Percentiles rank a stretch among this genome's conserved stretches.
phyloP scores from a whole-genome alignment of 2,329 filamentous ascomycete genomes.

The Talaromyces sp. region DNA sequence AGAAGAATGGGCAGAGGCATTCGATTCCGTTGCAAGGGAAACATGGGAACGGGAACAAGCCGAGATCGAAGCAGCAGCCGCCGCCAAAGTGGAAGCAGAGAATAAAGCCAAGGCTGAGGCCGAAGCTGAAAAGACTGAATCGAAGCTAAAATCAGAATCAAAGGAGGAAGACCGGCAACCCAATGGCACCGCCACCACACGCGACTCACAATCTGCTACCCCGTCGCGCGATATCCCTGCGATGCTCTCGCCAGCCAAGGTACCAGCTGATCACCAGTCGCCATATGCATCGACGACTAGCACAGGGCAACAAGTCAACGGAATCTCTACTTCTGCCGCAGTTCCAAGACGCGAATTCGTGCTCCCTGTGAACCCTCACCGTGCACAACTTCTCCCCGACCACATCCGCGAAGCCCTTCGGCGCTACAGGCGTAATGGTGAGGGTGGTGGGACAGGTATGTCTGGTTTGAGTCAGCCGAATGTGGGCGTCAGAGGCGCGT shows the following conservation, averaged over 20 bases:
- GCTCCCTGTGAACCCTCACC: slow-evolving; percentile 41
- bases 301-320: slow-evolving; percentile 5
- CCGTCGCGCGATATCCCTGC: slow-evolving; percentile 6
- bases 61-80: slow-evolving; percentile 31
- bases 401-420: slow-evolving; percentile 48
- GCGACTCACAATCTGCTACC: slow-evolving; percentile 16
- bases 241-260: slow-evolving; percentile 12
- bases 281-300: slow-evolving; percentile 24
- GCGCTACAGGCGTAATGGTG: slow-evolving; percentile 45
- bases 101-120: slow-evolving; percentile 17
- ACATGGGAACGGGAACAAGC: slow-evolving; percentile 55
- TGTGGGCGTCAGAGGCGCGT: slow-evolving; percentile 39
- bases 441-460: slow-evolving; percentile 46
- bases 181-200: slow-evolving; percentile 24
- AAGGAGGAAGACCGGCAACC: slow-evolving; percentile 7
- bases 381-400: slow-evolving; percentile 44
- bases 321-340: slow-evolving; percentile 16
- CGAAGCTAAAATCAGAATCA: background rate
- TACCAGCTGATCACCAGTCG: slow-evolving; percentile 6
- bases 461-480: slow-evolving; percentile 44
- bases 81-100: slow-evolving; percentile 27
- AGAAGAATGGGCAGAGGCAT: slow-evolving; percentile 45
- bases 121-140: background rate
- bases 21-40: slow-evolving; percentile 49
- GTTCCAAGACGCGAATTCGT: slow-evolving; percentile 26